Conservation (phyloP, 2,329 filamentous ascomycete genomes). For the Xylaria sp. region DNA sequence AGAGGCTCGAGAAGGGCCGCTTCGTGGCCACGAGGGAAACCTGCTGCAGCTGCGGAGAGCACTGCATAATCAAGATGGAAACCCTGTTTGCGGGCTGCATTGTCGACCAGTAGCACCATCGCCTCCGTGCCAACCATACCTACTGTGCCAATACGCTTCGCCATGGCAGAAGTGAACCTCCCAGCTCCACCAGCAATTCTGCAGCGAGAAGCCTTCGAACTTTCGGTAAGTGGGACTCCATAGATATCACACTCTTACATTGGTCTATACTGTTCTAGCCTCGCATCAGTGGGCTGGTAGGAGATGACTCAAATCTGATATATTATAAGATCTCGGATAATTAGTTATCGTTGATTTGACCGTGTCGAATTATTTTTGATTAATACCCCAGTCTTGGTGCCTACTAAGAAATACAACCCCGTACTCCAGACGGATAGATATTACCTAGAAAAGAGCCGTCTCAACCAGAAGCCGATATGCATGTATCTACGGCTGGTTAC, state of each 20-base stretch:
- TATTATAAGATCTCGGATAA: slow-evolving; percentile 12
- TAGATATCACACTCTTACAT: slow-evolving; percentile 16
- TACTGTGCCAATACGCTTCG: no score
- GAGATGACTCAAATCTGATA: slow-evolving; percentile 11
- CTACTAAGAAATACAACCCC: slow-evolving; percentile 1
- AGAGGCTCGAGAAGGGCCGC: slow-evolving; percentile 15
- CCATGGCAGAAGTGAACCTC: slow-evolving; percentile 1
- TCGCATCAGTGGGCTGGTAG: slow-evolving; percentile 19
- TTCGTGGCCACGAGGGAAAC: slow-evolving; percentile 30
- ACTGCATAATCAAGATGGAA: slow-evolving; percentile 33
- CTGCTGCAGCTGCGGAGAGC: slow-evolving; percentile 27
- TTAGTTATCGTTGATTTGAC: not conserved
- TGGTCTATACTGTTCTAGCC: slow-evolving; percentile 28
- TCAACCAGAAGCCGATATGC: slow-evolving; percentile 18
- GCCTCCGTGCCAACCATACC: slow-evolving; percentile 14
- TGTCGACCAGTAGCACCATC: slow-evolving; percentile 14
- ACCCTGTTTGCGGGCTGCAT: slow-evolving; percentile 29
- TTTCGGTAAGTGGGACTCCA: slow-evolving; percentile 29
- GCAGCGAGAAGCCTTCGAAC: slow-evolving; percentile 28
- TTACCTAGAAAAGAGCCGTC: slow-evolving; percentile 13
- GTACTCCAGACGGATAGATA: not conserved
- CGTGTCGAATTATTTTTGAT: slow-evolving; percentile 9
- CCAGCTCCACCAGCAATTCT: slow-evolving; percentile 20
- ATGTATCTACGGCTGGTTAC: slow-evolving; percentile 24
- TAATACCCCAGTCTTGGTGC: slow-evolving; percentile 16